Conservation (phyloP, 495 filamentous ascomycete genomes). For the Aspergillus indologenus region DNA sequence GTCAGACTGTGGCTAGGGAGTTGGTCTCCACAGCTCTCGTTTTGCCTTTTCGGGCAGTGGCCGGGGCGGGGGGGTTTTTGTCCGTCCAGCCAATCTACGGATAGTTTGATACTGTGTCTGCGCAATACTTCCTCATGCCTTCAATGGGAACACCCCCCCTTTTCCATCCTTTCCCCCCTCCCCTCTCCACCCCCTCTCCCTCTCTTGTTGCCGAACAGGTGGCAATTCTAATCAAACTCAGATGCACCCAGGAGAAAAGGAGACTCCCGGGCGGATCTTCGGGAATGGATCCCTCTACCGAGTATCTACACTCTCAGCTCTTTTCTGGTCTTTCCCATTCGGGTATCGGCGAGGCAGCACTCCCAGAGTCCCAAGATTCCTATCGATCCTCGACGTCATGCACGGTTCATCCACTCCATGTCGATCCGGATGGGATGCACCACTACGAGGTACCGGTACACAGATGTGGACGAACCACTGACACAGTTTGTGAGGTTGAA, state of each 20-base stretch:
- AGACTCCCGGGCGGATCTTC: slow-evolving; percentile 14
- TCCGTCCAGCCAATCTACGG: neutral
- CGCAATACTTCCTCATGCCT: slow-evolving; percentile 9
- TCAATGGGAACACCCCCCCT: neutral
- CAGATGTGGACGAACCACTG: too few species aligned
- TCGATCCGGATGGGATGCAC: slow-evolving; percentile 14
- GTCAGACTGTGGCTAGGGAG: neutral
- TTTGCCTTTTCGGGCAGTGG: neutral
- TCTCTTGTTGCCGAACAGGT: slow-evolving; percentile 8
- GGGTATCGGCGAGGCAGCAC: slow-evolving; percentile 8
- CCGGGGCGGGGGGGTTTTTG: neutral
- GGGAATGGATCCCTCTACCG: neutral
- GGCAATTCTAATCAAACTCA: slow-evolving; percentile 11
- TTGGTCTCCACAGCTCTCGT: neutral
- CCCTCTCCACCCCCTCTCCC: slow-evolving; percentile 7
- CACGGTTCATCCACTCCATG: slow-evolving; percentile 21
- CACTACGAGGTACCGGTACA: too few species aligned
- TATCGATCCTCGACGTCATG: slow-evolving; percentile 23
- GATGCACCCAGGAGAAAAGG: slow-evolving; percentile 11
- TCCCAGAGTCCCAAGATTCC: neutral
- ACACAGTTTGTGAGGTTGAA: too few species aligned
- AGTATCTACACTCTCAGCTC: neutral
- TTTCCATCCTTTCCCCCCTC: slow-evolving; percentile 13
- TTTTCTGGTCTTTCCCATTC: slow-evolving; percentile 2
- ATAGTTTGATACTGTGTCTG: slow-evolving; percentile 3